Percentiles rank a stretch among this genome's conserved stretches.
Conservation (phyloP, 2,329 filamentous ascomycete species). For the Raffaelea arxii region DNA sequence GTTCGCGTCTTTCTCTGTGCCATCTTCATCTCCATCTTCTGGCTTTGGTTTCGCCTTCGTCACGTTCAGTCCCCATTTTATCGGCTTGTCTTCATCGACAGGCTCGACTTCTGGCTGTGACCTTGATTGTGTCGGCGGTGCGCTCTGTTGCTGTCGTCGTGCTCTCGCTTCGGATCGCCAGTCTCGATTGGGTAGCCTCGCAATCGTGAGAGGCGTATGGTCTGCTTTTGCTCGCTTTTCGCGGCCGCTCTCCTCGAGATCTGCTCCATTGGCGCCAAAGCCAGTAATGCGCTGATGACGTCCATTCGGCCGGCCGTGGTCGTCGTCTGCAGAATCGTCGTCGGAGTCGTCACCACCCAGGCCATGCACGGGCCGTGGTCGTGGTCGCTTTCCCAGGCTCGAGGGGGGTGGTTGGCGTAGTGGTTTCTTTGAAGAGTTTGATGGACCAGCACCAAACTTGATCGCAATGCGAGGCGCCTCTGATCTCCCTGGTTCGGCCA, state of each 20-base stretch:
- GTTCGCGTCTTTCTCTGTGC: neutral
- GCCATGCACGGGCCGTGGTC: constrained; percentile 27
- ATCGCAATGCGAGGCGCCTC: constrained; percentile 35
- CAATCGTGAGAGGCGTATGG: constrained; percentile 17
- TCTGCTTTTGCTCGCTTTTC: constrained; percentile 7
- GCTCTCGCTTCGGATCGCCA: constrained; percentile 22
- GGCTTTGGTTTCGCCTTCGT: constrained; percentile 15
- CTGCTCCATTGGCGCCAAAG: constrained; percentile 19
- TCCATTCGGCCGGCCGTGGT: constrained; percentile 10
- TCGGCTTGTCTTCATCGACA: constrained; percentile 23
- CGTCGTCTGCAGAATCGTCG: constrained; percentile 25
- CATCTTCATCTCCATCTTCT: neutral
- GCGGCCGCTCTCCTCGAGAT: constrained; percentile 12
- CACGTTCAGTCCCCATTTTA: constrained; percentile 27
- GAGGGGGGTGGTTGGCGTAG: constrained; percentile 28
- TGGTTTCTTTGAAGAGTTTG: constrained; percentile 15
- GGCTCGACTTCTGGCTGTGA: constrained; percentile 10
- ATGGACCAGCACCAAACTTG: constrained; percentile 27
- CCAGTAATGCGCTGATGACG: constrained; percentile 22
- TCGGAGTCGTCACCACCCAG: constrained; percentile 31
- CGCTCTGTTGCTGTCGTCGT: constrained; percentile 8
- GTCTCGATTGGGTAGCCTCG: constrained; percentile 16
- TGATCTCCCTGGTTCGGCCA: constrained; percentile 27
- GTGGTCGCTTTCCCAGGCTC: constrained; percentile 37
- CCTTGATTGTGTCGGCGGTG: neutral